Conservation (phyloP, 1,139 yeast species). For the Pichia sp. region DNA sequence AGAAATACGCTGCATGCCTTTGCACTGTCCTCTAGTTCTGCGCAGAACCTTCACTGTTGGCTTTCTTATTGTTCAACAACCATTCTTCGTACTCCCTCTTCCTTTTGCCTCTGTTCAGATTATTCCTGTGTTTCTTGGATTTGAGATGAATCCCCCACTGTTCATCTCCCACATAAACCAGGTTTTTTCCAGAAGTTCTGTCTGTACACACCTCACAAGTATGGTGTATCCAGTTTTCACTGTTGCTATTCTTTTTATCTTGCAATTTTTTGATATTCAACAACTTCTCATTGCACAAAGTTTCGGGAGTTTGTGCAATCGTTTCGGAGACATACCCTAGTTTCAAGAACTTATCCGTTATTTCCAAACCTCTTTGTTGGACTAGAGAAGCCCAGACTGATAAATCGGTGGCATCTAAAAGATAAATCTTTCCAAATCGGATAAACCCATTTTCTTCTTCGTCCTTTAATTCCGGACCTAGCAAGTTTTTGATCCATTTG, state of each 20-base stretch:
- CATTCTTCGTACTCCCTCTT: conserved; percentile 38
- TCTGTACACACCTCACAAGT: conserved; percentile 62
- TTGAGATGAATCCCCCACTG: conserved; percentile 61
- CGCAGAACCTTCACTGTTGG: not conserved
- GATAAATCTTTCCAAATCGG: conserved; percentile 56
- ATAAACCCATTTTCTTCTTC: conserved; percentile 40
- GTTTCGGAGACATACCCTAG: conserved; percentile 7
- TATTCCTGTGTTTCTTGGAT: conserved; percentile 55
- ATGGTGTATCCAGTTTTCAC: conserved; percentile 52
- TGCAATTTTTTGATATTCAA: not conserved
- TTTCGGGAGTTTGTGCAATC: conserved; percentile 36
- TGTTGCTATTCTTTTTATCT: conserved; percentile 5
- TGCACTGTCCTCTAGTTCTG: no score
- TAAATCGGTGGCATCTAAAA: conserved; percentile 73
- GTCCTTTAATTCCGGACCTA: conserved; percentile 52
- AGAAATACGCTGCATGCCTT: no score
- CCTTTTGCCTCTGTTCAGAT: conserved; percentile 31
- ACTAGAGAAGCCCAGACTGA: conserved; percentile 37
- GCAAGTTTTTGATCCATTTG: conserved; percentile 80
- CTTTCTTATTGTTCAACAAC: conserved; percentile 15
- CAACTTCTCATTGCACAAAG: conserved; percentile 24
- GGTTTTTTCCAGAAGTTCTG: conserved; percentile 37
- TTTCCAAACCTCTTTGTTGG: conserved; percentile 41
- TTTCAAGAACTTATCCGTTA: conserved; percentile 37
- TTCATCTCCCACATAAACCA: conserved; percentile 61